These are phyloP conservation scores for Russula virescens DNA, from an alignment of 768 basidiomycete species.

Conservation along the genomic window DNA sequence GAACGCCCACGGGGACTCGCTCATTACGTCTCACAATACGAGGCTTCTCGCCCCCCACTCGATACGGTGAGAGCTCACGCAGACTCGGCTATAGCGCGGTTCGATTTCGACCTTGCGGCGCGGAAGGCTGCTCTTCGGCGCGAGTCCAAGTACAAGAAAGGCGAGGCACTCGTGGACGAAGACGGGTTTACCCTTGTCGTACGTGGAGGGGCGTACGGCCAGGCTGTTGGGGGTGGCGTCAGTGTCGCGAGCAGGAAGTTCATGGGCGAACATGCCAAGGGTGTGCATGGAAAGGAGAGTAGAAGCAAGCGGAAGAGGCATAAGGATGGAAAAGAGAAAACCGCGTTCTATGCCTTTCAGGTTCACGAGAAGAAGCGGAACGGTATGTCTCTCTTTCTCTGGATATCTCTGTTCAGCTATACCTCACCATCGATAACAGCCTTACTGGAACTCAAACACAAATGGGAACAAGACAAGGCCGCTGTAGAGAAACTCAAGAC, in stretches of 20 bases:
- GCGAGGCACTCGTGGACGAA: constrained; percentile 87
- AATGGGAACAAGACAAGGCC: constrained; percentile 86
- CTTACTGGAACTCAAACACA: constrained; percentile 57
- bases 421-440: constrained; percentile 32
- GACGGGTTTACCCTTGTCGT: constrained; percentile 94
- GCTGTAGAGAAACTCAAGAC: constrained; percentile 77
- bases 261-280: constrained; percentile 29
- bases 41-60: constrained; percentile 67
- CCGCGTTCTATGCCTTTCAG: constrained; percentile 85
- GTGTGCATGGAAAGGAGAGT: constrained; percentile 18
- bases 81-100: constrained; percentile 68
- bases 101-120: constrained; percentile 66
- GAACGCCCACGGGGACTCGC: constrained; percentile 62
- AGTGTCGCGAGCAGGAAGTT: constrained; percentile 58
- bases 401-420: constrained; percentile 11
- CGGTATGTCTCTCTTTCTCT: constrained; percentile 38
- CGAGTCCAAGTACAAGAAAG: constrained; percentile 65
- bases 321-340: constrained; percentile 58
- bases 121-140: constrained; percentile 37
- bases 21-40: constrained; percentile 64
- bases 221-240: constrained; percentile 79
- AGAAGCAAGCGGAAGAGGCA: constrained; percentile 49
- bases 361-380: constrained; percentile 83
- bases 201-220: constrained; percentile 85
- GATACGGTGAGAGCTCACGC: constrained; percentile 71